phyloP scores from a whole-genome alignment of 2,329 filamentous ascomycete genomes.

The Nothomitra cinnamomea region DNA sequence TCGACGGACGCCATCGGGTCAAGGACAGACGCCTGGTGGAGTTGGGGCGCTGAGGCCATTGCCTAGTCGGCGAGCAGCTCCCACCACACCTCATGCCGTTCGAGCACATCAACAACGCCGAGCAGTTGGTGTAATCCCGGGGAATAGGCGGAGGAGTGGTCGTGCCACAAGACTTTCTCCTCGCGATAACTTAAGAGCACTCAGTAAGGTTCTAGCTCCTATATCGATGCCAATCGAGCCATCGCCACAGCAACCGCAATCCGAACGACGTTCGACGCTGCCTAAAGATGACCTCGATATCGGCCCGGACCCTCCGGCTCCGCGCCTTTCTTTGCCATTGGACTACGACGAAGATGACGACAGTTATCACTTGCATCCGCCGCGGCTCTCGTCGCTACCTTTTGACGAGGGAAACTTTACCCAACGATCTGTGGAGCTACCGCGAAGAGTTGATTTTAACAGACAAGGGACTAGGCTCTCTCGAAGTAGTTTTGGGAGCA shows the following conservation, averaged over 20 bases:
- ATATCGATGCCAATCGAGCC: constrained; percentile 15
- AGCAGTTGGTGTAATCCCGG: constrained; percentile 6
- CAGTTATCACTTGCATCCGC: constrained; percentile 31
- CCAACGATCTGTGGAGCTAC: constrained; percentile 40
- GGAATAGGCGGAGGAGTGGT: constrained; percentile 37
- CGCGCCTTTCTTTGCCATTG: constrained; percentile 38
- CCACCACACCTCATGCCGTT: constrained; percentile 5
- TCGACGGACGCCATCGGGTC: constrained; percentile 14
- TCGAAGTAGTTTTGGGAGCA: constrained; percentile 31
- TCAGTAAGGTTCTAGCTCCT: constrained; percentile 25
- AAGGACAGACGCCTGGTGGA: constrained; percentile 14
- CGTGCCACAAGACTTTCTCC: constrained; percentile 40
- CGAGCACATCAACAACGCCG: constrained; percentile 6
- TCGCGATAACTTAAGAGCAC: constrained; percentile 33
- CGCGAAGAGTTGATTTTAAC: constrained; percentile 34
- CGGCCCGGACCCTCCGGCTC: constrained; percentile 32
- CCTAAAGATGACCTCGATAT: constrained; percentile 33
- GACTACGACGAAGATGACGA: constrained; percentile 32
- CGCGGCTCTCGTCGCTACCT: constrained; percentile 28
- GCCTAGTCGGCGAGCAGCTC: neutral
- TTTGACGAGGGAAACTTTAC: constrained; percentile 44
- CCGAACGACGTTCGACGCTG: constrained; percentile 26
- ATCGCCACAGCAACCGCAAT: constrained; percentile 14
- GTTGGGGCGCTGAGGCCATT: neutral
- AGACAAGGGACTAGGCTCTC: constrained; percentile 28